phyloP scores from a whole-genome alignment of 2,329 filamentous ascomycete genomes.

The Microcyclospora tardicrescens region DNA sequence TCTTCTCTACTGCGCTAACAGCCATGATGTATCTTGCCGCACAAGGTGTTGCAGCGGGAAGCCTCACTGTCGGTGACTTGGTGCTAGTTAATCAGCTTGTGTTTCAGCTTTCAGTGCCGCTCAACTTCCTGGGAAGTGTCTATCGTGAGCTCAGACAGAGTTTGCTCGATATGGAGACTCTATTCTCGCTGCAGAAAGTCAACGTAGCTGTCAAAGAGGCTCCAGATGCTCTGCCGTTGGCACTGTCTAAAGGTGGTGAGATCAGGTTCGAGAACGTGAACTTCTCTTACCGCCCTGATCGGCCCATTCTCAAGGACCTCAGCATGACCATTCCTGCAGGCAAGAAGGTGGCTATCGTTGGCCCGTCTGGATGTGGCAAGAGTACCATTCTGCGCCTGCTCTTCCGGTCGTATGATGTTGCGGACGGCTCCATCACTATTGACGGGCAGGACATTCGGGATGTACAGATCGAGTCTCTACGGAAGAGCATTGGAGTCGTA shows the following conservation, averaged over 20 bases:
- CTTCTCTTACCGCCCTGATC: constrained; percentile 80
- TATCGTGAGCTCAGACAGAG: constrained; percentile 93
- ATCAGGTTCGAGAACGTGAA: constrained; percentile 91
- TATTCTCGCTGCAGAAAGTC: constrained; percentile 95
- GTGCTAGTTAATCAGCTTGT: constrained; percentile 99
- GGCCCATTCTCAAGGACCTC: constrained; percentile 75
- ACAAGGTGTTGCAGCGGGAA: constrained; percentile 69
- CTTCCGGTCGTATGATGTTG: constrained; percentile 88
- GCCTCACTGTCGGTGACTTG: constrained; percentile 81
- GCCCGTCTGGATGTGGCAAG: constrained; percentile 90
- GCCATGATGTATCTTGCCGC: constrained; percentile 98
- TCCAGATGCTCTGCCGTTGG: constrained; percentile 58
- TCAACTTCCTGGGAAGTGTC: constrained; percentile 96
- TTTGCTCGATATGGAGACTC: constrained; percentile 92
- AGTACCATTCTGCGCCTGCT: constrained; percentile 82
- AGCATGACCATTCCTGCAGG: constrained; percentile 84
- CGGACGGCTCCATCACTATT: constrained; percentile 72
- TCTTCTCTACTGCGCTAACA: constrained; percentile 86
- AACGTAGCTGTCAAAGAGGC: constrained; percentile 76
- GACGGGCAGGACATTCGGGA: constrained; percentile 86
- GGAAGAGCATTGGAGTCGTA: constrained; percentile 81
- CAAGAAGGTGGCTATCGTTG: constrained; percentile 90
- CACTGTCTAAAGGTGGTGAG: constrained; percentile 64
- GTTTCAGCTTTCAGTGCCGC: constrained; percentile 89
- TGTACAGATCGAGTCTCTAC: constrained; percentile 68